A percentile compares a stretch with the other conserved stretches of the same genome.
Evolutionary conservation across 1,139 yeast species (phyloP).

Genomic region (Blastobotrys persicus): DNA sequence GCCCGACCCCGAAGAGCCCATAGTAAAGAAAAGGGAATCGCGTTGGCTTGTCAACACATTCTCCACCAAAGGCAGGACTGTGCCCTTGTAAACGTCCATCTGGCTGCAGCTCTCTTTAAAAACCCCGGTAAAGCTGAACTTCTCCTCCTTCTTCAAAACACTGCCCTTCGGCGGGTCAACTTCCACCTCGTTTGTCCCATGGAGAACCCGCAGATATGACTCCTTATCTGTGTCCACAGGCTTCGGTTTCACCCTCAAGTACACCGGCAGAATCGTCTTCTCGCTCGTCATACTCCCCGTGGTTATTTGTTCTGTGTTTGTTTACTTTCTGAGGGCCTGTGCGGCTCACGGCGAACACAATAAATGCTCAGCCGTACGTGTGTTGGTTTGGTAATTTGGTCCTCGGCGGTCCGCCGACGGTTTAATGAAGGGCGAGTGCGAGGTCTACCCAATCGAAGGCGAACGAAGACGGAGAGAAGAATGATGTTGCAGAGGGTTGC

Average conservation of each 20-base stretch:
- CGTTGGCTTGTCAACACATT: conserved; percentile 35
- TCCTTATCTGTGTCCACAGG: conserved; percentile 19
- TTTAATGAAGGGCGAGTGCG: too few species aligned
- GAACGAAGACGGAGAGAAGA: too few species aligned
- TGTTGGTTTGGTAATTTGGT: too few species aligned
- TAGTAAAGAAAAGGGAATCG: conserved; percentile 46
- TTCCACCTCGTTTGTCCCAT: conserved; percentile 18
- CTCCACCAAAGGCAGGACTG: conserved; percentile 35
- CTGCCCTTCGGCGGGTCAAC: conserved; percentile 30
- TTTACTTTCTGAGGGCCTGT: not conserved
- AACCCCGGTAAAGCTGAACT: conserved; percentile 38
- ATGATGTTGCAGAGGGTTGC: not conserved
- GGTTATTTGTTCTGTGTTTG: too few species aligned
- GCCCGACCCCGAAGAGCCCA: conserved; percentile 54
- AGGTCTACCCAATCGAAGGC: too few species aligned
- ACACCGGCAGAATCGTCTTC: conserved; percentile 35
- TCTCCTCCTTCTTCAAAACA: conserved; percentile 31
- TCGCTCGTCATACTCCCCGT: not conserved
- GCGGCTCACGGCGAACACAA: too few species aligned
- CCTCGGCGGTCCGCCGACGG: too few species aligned
- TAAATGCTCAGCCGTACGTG: not conserved
- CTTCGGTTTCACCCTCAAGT: conserved; percentile 39
- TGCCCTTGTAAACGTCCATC: conserved; percentile 34
- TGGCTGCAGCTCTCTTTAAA: conserved; percentile 35
- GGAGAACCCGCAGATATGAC: conserved; percentile 23